These are phyloP conservation scores for Venturia pyrina DNA, from an alignment of 2,329 filamentous ascomycete genomes.

Conservation along the genomic window DNA sequence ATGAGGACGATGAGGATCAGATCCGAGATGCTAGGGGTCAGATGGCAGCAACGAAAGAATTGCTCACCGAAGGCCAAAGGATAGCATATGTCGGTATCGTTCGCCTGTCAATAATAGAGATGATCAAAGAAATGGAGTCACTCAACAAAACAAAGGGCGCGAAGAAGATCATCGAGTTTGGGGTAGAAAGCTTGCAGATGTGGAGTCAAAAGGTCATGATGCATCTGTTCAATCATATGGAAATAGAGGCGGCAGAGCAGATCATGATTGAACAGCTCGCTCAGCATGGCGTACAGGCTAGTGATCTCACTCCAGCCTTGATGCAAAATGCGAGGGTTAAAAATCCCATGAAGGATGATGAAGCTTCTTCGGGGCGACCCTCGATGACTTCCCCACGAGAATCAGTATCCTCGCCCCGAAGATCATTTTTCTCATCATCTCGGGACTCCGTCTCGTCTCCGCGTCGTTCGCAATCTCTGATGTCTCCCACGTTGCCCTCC, in stretches of 20 bases:
- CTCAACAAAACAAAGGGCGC: conserved; percentile 53
- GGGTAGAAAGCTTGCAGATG: conserved; percentile 76
- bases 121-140: conserved; percentile 59
- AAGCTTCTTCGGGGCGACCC: conserved; percentile 3
- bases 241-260: conserved; percentile 74
- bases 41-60: conserved; percentile 89
- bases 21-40: conserved; percentile 55
- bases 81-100: conserved; percentile 93
- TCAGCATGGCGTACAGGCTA: conserved; percentile 78
- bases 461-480: not conserved
- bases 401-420: conserved; percentile 12
- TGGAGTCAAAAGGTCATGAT: conserved; percentile 99
- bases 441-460: conserved; percentile 17
- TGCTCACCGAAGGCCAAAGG: conserved; percentile 88
- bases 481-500: not conserved
- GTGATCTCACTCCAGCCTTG: conserved; percentile 72
- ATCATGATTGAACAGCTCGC: conserved; percentile 97
- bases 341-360: conserved; percentile 67
- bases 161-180: conserved; percentile 61
- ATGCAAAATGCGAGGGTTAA: conserved; percentile 90
- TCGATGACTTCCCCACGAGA: conserved; percentile 23
- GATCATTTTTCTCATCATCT: conserved; percentile 15
- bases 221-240: conserved; percentile 89
- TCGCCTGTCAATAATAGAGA: conserved; percentile 66
- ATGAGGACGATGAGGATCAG: conserved; percentile 50